These are phyloP conservation scores for Penicillium janthinellum DNA, from an alignment of 2,329 filamentous ascomycete species.

Conservation along the genomic window DNA sequence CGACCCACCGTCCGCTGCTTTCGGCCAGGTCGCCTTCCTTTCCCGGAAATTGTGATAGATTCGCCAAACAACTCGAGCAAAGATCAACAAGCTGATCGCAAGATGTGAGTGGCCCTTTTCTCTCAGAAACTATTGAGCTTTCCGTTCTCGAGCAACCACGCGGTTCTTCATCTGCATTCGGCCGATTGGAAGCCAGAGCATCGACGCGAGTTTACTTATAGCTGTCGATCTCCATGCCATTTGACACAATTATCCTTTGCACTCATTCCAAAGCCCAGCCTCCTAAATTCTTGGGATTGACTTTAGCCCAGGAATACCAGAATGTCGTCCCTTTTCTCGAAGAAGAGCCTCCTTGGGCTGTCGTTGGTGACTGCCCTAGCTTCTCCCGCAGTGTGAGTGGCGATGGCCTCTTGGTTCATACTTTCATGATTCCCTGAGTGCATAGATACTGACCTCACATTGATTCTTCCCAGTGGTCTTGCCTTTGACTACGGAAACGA, in stretches of 20 bases:
- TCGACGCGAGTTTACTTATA: conserved; percentile 35
- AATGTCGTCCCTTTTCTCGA: conserved; percentile 30
- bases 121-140: conserved; percentile 4
- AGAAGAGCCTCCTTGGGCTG: conserved; percentile 32
- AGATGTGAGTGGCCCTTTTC: conserved; percentile 12
- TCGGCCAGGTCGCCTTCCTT: conserved; percentile 16
- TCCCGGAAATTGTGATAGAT: conserved; percentile 5
- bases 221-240: conserved; percentile 31
- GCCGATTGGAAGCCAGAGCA: conserved; percentile 9
- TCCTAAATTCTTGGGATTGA: conserved; percentile 34
- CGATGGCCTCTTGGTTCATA: background rate
- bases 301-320: conserved; percentile 16
- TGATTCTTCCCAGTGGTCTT: conserved; percentile 24
- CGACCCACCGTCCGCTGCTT: conserved; percentile 20
- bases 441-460: conserved; percentile 1
- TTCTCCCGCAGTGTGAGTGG: conserved; percentile 29
- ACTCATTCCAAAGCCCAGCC: conserved; percentile 27
- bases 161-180: conserved; percentile 20
- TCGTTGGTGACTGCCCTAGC: conserved; percentile 30
- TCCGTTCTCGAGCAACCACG: conserved; percentile 18
- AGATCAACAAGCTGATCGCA: conserved; percentile 12
- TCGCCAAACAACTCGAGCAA: background rate
- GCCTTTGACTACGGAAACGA: conserved; percentile 55
- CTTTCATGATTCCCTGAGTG: background rate
- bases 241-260: conserved; percentile 22